Base-by-base conservation (phyloP, 768 basidiomycete genomes). In the Mycena latifolia region DNA sequence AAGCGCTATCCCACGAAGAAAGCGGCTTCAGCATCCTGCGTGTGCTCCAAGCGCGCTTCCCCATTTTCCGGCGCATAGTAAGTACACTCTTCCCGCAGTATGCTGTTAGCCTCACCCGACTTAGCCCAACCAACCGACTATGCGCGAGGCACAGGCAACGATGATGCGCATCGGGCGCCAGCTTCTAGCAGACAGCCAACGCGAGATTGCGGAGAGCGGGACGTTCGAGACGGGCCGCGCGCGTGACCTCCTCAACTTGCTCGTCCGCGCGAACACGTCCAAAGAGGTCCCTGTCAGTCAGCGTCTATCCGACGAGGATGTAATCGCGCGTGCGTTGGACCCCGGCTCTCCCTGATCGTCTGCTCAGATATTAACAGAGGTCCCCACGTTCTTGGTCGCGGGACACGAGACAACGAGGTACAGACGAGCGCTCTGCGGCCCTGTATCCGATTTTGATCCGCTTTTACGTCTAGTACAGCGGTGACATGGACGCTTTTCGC, bases 261-360 rank as follows among this genome's bases (percentile, higher is more conserved):
- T 92, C 5, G 77, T 92, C 45, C 81, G 82, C 59, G 89, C 90
- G 2, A 92, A 92, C 72, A 84, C 88, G 79, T 85, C 87, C 0
- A 84, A 82, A 0, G 88, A 92, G 70, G 69, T 89, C 7, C 83
- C 33, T 35, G 33, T 35, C 11, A 76, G 68, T 45, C 88, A 90
- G 72, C 76, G 79, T 33, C 75, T 92, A 77, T 82, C 82, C 0
- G 91, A 92, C 60, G 81, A 82, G 28, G 90, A 92, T 63, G 87
- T 92, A 10, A 63, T 89, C 2, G 76, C 81, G n/a, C n/a, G n/a
- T n/a, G n/a, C n/a, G n/a, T n/a, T n/a, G n/a, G n/a, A n/a, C n/a
- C n/a, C n/a, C n/a, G n/a, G n/a, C n/a, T n/a, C n/a, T n/a, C n/a
- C n/a, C n/a, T n/a, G n/a, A n/a, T n/a, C n/a, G n/a, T n/a, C n/a